Conservation (phyloP, 805 yeast genomes). For the Candida broadrunensis region DNA sequence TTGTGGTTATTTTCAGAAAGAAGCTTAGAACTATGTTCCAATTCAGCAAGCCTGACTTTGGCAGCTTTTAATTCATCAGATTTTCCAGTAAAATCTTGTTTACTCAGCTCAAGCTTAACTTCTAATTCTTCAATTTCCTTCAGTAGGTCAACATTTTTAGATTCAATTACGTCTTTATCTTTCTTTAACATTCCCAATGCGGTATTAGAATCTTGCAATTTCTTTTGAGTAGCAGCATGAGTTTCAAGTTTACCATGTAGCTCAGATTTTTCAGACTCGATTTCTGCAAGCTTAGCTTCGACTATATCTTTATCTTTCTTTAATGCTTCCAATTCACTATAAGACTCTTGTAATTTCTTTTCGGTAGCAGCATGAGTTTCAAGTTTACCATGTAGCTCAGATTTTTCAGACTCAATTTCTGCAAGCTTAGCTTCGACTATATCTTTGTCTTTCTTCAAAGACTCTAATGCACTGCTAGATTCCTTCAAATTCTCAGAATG, state of each 20-base stretch:
- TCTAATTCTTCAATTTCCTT: neutral
- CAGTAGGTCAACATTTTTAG: conserved; percentile 2
- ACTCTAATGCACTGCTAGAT: no score
- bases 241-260: neutral
- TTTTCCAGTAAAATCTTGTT: neutral
- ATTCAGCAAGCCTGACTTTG: neutral
- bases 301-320: neutral
- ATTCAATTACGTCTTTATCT: conserved; percentile 4
- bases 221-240: neutral
- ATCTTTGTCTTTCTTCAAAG: neutral
- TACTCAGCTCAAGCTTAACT: neutral
- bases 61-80: conserved; percentile 2
- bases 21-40: neutral
- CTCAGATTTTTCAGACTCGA: conserved; percentile 4
- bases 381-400: neutral
- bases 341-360: neutral
- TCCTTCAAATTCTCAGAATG: neutral
- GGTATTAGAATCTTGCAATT: neutral
- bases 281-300: conserved; percentile 2
- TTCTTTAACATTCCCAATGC: conserved; percentile 1
- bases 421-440: neutral
- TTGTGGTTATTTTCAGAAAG: neutral
- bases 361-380: neutral
- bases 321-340: neutral
- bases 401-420: neutral